These are phyloP conservation scores for Xylaria hypoxylon DNA, from an alignment of 2,329 filamentous ascomycete species.

Conservation along the genomic window DNA sequence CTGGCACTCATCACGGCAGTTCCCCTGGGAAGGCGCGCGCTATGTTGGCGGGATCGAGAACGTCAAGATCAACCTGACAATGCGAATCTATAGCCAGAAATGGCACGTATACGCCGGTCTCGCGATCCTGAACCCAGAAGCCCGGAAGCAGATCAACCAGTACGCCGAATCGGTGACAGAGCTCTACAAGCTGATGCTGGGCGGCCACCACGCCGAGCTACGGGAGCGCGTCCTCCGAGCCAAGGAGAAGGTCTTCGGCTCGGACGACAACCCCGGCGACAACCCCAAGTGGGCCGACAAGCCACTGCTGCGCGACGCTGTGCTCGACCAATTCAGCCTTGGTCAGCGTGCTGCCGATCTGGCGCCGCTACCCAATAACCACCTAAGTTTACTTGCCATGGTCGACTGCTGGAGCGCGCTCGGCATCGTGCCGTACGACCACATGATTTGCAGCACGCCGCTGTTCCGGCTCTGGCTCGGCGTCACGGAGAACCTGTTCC, in stretches of 20 bases:
- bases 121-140: conserved; percentile 94
- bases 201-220: conserved; percentile 81
- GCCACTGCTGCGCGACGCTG: conserved; percentile 80
- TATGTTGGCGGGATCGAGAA: conserved; percentile 99
- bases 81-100: conserved; percentile 98
- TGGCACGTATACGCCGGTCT: conserved; percentile 99
- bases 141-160: conserved; percentile 91
- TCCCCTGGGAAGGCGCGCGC: conserved; percentile 95
- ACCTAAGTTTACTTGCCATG: conserved; percentile 92
- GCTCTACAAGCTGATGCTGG: conserved; percentile 96
- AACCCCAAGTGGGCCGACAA: conserved; percentile 68
- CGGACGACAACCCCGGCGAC: conserved; percentile 47
- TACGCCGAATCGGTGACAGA: conserved; percentile 94
- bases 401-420: conserved; percentile 98
- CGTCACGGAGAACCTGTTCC: conserved; percentile 96
- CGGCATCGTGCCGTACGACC: conserved; percentile 94
- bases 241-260: conserved; percentile 77
- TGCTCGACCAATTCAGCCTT: conserved; percentile 91
- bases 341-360: conserved; percentile 57
- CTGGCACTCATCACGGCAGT: conserved; percentile 94
- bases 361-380: conserved; percentile 83
- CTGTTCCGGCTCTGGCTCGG: conserved; percentile 96
- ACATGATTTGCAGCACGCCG: conserved; percentile 99
- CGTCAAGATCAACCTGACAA: conserved; percentile 97
- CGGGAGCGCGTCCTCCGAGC: conserved; percentile 73